Base-by-base conservation (phyloP, 2,329 filamentous ascomycete species). In the Macrophomina phaseolina region DNA sequence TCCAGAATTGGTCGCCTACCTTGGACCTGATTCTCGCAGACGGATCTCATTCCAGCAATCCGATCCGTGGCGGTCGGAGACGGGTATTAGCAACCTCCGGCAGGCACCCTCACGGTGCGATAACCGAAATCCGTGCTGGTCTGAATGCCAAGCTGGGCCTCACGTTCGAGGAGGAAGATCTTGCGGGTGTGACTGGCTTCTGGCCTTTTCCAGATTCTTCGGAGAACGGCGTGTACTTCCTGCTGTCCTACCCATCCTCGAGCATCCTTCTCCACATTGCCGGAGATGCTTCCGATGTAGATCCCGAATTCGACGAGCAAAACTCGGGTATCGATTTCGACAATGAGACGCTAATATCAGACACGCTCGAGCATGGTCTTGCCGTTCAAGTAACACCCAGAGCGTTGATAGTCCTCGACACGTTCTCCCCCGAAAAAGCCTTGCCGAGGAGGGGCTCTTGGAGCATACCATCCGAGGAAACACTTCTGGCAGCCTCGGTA, bases 1-100 rank as follows among this genome's bases (percentile, higher is more conserved):
- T 97, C 64, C 85, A 86, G 18, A 89, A 89, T 68, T 89, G 84
- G 82, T 81, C 83, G 0, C 84, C 87, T 4, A 78, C 85, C 55
- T 81, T 83, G 48, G 83, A 89, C 71, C 73, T 81, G 67, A 70
- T 78, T 18, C 70, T 79, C 34, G 72, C 76, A n/a, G 67, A 71
- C 23, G 38, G 28, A 42, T 46, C 65, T 7, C 18, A 56, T 30
- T 56, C 52, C 28, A 56, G 51, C 49, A 55, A 45, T 56, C 34
- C 63, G 28, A 51, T 62, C 11, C 36, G 58, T 6, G 42, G 66
- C 71, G 68, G 67, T 71, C 40, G 73, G 67, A 68, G 28, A 69
- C 70, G 18, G 65, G 18, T 81, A 3, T 71, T 82, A 36, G 73
- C 80, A 8, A 78, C 81, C 23, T 80, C 80, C 36, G 81, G 82